Base-by-base conservation (phyloP, 805 yeast genomes). In the Tetrapisispora fleetii region DNA sequence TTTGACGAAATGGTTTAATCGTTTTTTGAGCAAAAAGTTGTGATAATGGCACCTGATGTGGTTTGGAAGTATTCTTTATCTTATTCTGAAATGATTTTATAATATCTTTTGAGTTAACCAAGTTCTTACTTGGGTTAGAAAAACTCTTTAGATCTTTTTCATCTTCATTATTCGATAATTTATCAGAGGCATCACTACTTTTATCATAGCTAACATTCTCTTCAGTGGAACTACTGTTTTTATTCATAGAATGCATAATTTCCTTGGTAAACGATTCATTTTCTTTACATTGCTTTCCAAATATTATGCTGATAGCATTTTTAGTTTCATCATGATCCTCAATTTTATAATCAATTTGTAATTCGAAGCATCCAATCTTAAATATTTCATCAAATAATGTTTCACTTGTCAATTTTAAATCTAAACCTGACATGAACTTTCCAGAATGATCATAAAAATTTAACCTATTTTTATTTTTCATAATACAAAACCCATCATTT, bases 401-500 rank as follows among this genome's bases (percentile, higher is more conserved):
- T 24, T 55, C 57, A 2, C 57, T 38, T 3, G 49, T 55, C n/a
- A 49, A 48, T 54, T 16, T 48, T 51, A 33, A 30, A 43, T 14
- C 40, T 41, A 27, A 37, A 51, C 50, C 56, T 53, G 72, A 69
- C 48, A 67, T 55, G 48, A 54, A 49, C 48, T 57, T 45, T 48
- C 70, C 67, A 24, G 50, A 28, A 11, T 58, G 62, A 39, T 56
- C 54, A 50, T 67, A 56, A 53, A 58, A 57, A 18, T 52, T 44
- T 22, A 70, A 43, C 49, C 55, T 47, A 44, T 47, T 50, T 14
- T 53, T 52, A 17, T 49, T 51, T 13, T 46, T 52, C 2, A 73
- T 60, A 0, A 66, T 56, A 16, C 83, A 67, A 33, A 68, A 65
- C 0, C 96, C 98, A 67, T 93, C 98, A 2, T 95, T 95, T 48